Evolutionary conservation across 1,139 yeast species (phyloP), one percentile per base, ranked within the genome.

Genomic region (Blastobotrys arbuscula): DNA sequence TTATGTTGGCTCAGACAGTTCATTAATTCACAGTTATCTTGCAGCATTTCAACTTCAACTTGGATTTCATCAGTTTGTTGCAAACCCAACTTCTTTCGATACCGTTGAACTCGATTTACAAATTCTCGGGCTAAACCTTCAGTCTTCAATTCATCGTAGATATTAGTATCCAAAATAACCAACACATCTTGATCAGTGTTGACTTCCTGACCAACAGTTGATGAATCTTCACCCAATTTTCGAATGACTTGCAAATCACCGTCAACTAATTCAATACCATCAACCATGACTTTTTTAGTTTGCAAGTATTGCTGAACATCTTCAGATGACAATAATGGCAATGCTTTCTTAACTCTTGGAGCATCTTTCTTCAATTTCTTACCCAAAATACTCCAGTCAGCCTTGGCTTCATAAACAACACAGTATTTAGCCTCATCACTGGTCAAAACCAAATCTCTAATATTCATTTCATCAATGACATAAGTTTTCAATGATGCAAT

Each of bases 311-410:
- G 69, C 70, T 86, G 87, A 45, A 92, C 97, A 52, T 88, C 89
- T 19, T 75, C 85, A 19, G 96, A 84, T 28, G 92, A 70, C 48
- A 94, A 79, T 18, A 66, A 67, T 56, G 97, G 97, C 59, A 94
- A 77, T 23, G 95, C 97, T 64, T 84, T 95, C 77, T 92, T 92
- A 53, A 94, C 98, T 68, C 80, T 84, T 73, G 85, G 88, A 56
- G 87, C 95, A 63, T 90, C 97, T 66, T 82, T 82, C 79, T 90
- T 90, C 69, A 94, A 79, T 71, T 92, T 92, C 78, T 92, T 92
- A 72, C 99, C 99, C 59, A 94, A 78, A 16, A 89, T 88, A 48
- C 97, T 95, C 99, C 99, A 94, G 73, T 94, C 99, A 42, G 98
- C 98, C 67, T 86, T 95, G 44, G 92, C 97, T 54, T 79, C 80